Percentiles rank a stretch among this genome's conserved stretches.
phyloP scores from a whole-genome alignment of 2,329 filamentous ascomycete genomes.

The Taxawa tesnikishii region DNA sequence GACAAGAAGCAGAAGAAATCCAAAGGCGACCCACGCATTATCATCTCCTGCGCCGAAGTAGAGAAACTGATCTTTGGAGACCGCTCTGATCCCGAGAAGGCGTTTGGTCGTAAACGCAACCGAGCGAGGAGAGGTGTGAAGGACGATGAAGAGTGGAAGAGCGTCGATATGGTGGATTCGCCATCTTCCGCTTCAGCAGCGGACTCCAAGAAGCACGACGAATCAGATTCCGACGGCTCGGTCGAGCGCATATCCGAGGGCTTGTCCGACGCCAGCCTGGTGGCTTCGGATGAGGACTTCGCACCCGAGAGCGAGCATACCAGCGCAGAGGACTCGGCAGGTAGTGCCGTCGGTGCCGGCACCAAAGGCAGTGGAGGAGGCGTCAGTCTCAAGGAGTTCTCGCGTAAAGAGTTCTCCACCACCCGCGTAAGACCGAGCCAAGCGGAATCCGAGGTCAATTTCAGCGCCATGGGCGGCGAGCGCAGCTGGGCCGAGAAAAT shows the following conservation, averaged over 20 bases:
- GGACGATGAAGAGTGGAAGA: slow-evolving; percentile 27
- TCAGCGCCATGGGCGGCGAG: slow-evolving; percentile 40
- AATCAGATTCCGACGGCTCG: neutral
- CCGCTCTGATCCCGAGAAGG: slow-evolving; percentile 31
- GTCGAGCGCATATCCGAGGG: slow-evolving; percentile 8
- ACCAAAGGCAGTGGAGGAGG: slow-evolving; percentile 7
- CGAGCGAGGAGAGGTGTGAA: slow-evolving; percentile 27
- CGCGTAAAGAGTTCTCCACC: neutral
- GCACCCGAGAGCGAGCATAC: neutral
- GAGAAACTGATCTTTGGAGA: slow-evolving; percentile 39
- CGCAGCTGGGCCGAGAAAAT: slow-evolving; percentile 41
- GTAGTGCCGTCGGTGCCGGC: slow-evolving; percentile 1
- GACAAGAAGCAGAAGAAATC: slow-evolving; percentile 2
- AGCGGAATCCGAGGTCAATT: slow-evolving; percentile 39
- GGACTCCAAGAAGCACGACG: slow-evolving; percentile 2
- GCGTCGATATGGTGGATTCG: slow-evolving; percentile 29
- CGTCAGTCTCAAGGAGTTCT: slow-evolving; percentile 11
- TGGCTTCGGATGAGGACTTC: slow-evolving; percentile 1
- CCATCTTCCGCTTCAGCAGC: slow-evolving; percentile 3
- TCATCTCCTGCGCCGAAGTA: slow-evolving; percentile 38
- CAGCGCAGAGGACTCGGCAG: slow-evolving; percentile 1
- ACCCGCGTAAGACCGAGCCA: slow-evolving; percentile 24
- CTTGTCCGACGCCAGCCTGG: slow-evolving; percentile 8
- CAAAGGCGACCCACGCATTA: slow-evolving; percentile 38
- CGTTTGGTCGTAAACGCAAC: slow-evolving; percentile 34